Base-by-base conservation (phyloP, 805 yeast species). In the Soucietia sequanensis region DNA sequence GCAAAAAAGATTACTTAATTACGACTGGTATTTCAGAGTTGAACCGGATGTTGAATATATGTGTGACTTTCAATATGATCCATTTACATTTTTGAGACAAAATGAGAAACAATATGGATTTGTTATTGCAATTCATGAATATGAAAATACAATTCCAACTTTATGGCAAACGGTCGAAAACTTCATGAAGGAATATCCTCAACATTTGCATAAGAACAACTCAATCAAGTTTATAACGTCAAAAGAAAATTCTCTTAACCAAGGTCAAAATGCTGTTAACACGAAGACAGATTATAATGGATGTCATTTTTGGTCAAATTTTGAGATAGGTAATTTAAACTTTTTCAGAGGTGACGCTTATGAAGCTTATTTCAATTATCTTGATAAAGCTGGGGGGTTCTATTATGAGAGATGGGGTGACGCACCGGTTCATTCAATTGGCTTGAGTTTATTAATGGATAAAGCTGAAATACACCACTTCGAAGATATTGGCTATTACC, bases 271-370 rank as follows among this genome's bases (percentile, higher is more conserved):
- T 4, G 20, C 48, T 7, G 30, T 45, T 2, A 30, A 47, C 4
- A 39, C 54, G 5, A 66, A 65, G 28, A 48, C 57, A 5, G 39
- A 50, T 12, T 78, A 70, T 56, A 78, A 76, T 49, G 56, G 75
- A 55, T 77, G 83, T 48, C 84, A 78, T 52, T 78, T 77, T 50
- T 78, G 84, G 84, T 74, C 82, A 16, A 78, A 78, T 50, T 78
- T 78, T 45, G 84, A 78, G 46, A 67, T 78, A 27, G 79, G 66
- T 2, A 73, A 72, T 47, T 51, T 78, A 38, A 60, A 72, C 39
- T 76, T 76, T 44, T 70, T 68, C 50, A 52, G 80, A 34, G 58
- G 75, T 15, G 57, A 64, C 33, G 67, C 68, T 1, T 78, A 77
- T 49, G 49, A 56, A 23, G 54, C 60, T 7, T 71, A 63, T 42